These are phyloP conservation scores for Penicillium maclennaniae DNA, from an alignment of 495 filamentous ascomycete genomes.

Conservation along the genomic window DNA sequence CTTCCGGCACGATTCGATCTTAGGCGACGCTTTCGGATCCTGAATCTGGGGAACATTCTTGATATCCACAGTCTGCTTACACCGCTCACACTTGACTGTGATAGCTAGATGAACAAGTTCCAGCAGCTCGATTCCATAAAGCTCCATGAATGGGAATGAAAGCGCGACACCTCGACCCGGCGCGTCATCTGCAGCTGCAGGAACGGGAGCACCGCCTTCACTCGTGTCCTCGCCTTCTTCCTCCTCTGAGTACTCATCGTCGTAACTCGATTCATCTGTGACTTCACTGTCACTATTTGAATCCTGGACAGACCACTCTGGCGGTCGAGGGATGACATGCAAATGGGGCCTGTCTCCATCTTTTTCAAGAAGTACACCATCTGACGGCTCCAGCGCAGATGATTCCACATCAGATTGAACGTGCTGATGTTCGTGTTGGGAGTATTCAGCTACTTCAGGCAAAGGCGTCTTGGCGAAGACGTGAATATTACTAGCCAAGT, in stretches of 20 bases:
- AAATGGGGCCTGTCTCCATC: conserved; percentile 59
- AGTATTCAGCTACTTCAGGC: conserved; percentile 20
- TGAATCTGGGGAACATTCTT: conserved; percentile 55
- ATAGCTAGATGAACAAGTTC: conserved; percentile 67
- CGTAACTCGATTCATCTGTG: conserved; percentile 31
- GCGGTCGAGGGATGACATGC: conserved; percentile 72
- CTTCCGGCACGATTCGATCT: conserved; percentile 64
- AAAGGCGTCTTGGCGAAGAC: conserved; percentile 54
- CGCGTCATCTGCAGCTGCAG: conserved; percentile 23
- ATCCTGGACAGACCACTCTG: conserved; percentile 64
- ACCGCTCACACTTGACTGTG: conserved; percentile 78
- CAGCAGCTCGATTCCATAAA: conserved; percentile 77
- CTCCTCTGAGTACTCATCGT: conserved; percentile 21
- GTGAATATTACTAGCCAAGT: conserved; percentile 70
- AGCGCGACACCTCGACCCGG: conserved; percentile 69
- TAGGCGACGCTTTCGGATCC: conserved; percentile 34
- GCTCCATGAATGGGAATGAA: conserved; percentile 76
- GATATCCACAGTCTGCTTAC: conserved; percentile 73
- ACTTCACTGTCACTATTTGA: conserved; percentile 36
- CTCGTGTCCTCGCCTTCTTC: conserved; percentile 49
- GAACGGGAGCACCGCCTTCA: conserved; percentile 38
- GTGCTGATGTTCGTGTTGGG: conserved; percentile 17
- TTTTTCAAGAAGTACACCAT: conserved; percentile 3
- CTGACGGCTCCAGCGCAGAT: conserved; percentile 14
- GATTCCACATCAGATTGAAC: background rate